Evolutionary conservation across 495 filamentous ascomycete species (phyloP), one percentile per base, ranked within the genome.

Genomic region (Tuber magnatum): DNA sequence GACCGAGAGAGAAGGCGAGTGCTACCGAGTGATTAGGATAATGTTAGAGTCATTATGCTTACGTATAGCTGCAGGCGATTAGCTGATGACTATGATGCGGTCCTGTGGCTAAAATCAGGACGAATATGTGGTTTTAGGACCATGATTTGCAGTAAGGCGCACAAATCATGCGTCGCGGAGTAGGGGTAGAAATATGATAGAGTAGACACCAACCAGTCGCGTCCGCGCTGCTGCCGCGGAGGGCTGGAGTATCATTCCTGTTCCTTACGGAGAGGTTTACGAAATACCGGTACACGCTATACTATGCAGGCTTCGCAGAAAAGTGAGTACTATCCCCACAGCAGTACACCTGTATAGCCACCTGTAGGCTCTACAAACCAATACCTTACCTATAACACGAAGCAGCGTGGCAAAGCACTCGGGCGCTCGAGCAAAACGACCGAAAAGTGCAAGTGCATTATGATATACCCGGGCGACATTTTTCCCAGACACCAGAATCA

Each of bases 401-500:
- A 20, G 56, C 32, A 65, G 56, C 56, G 56, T 65, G 56, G 56
- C 56, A 65, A 65, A 35, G 28, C 56, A 35, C 28, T 35, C 56
- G 56, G 28, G 56, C 20, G 35, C 56, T 20, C 5, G 56, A 65
- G 56, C 12, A 20, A 65, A 65, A 35, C 56, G 16, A 61, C 28
- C 28, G 35, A 65, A 65, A 65, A 65, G 56, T 65, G 56, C 56
- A 65, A 65, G 56, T 65, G 56, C 56, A 65, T 35, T 65, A 35
- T 65, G 56, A 65, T 65, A 65, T 35, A 65, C 28, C 28, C 56
- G 56, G 56, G 28, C 10, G 14, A 65, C 28, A 32, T 35, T 35
- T 35, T 14, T 35, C 14, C 56, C 28, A 18, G 28, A 4, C 28
- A 8, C n/a, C 56, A 18, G 32, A 35, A 65, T 16, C 28, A 65